Evolutionary conservation across 2,329 filamentous ascomycete species (phyloP).

Genomic region (Rhexocercosporidium sp.): DNA sequence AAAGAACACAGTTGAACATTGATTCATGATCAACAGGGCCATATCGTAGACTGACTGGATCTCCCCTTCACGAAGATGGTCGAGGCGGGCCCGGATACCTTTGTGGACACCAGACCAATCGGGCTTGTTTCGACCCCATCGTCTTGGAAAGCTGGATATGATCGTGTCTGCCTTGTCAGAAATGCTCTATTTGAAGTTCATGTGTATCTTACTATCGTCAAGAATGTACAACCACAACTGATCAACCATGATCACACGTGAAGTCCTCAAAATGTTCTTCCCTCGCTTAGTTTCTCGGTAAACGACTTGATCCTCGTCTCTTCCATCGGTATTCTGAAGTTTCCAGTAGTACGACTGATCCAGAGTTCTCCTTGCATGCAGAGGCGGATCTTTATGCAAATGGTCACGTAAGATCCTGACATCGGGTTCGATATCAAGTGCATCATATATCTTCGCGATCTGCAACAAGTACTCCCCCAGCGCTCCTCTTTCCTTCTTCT

Average conservation of each 20-base stretch:
- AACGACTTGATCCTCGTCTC: constrained; percentile 43
- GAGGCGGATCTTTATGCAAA: constrained; percentile 34
- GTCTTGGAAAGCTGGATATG: constrained; percentile 48
- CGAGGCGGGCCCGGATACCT: constrained; percentile 44
- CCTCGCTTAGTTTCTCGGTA: constrained; percentile 29
- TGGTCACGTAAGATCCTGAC: constrained; percentile 29
- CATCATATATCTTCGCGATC: constrained; percentile 27
- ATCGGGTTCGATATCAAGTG: constrained; percentile 31
- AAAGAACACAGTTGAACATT: constrained; percentile 48
- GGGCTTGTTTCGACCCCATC: constrained; percentile 49
- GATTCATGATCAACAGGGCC: constrained; percentile 48
- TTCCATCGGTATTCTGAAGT: constrained; percentile 43
- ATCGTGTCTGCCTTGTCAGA: constrained; percentile 41
- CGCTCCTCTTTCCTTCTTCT: constrained; percentile 1
- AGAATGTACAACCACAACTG: constrained; percentile 52
- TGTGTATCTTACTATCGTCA: constrained; percentile 38
- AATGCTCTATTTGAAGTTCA: background rate
- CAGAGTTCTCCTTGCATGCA: constrained; percentile 51
- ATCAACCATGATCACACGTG: constrained; percentile 48
- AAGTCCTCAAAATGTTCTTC: constrained; percentile 16
- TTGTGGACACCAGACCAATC: constrained; percentile 49
- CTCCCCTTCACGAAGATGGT: constrained; percentile 33
- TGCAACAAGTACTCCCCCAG: constrained; percentile 28
- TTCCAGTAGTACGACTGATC: constrained; percentile 52
- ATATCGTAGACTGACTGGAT: constrained; percentile 46